Conservation (phyloP, 1,284 basidiomycete genomes). For the Pseudozyma hubeiensis region DNA sequence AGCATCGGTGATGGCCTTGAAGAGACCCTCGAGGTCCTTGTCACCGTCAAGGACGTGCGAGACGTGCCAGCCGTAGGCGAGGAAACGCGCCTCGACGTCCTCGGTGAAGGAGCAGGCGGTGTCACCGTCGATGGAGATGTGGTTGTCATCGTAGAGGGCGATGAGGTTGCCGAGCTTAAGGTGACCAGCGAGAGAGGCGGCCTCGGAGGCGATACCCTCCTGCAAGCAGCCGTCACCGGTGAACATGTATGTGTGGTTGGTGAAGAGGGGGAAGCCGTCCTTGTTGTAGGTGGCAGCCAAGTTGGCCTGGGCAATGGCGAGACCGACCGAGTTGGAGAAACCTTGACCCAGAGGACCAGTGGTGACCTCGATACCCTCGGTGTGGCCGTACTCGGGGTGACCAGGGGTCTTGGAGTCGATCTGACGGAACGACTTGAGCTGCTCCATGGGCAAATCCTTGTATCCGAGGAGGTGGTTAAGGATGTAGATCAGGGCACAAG, state of each 20-base stretch:
- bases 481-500: constrained; percentile 76
- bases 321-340: constrained; percentile 89
- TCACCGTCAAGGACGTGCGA: constrained; percentile 85
- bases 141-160: constrained; percentile 72
- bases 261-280: constrained; percentile 82
- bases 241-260: constrained; percentile 91
- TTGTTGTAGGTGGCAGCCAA: constrained; percentile 89
- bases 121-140: constrained; percentile 95
- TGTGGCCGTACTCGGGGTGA: constrained; percentile 88
- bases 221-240: constrained; percentile 94
- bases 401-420: constrained; percentile 78
- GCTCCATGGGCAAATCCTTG: constrained; percentile 79
- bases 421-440: constrained; percentile 79
- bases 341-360: constrained; percentile 92
- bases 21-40: constrained; percentile 83
- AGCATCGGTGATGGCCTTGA: constrained; percentile 82
- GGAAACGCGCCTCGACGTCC: constrained; percentile 87
- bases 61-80: constrained; percentile 93
- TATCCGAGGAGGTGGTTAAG: constrained; percentile 85
- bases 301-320: constrained; percentile 92
- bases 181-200: constrained; percentile 89
- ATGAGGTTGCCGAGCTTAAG: constrained; percentile 92
- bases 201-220: constrained; percentile 92
- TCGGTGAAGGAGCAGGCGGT: constrained; percentile 93
- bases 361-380: constrained; percentile 89